phyloP scores from a whole-genome alignment of 345 rosid species.

The Salix viminalis region DNA sequence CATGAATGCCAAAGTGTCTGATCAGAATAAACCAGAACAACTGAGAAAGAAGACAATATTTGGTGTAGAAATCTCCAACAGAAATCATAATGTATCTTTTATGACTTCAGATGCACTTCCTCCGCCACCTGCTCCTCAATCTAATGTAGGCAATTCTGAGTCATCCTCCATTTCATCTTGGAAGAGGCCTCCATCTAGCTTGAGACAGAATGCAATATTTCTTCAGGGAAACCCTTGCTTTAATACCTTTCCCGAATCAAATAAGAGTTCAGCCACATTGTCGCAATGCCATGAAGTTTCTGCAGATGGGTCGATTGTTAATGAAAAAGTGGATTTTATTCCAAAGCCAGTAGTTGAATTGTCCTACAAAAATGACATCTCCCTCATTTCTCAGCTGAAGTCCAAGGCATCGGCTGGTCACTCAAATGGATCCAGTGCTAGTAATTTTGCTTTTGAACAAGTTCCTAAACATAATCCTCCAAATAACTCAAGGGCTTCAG shows the following conservation, averaged over 20 bases:
- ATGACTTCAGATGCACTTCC: constrained; percentile 13
- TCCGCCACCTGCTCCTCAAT: constrained; percentile 13
- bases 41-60: constrained; percentile 24
- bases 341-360: constrained; percentile 25
- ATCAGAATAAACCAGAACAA: constrained; percentile 14
- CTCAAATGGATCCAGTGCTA: constrained; percentile 16
- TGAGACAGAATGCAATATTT: constrained; percentile 14
- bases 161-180: constrained; percentile 22
- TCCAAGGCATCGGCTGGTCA: constrained; percentile 27
- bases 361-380: constrained; percentile 27
- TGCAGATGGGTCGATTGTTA: constrained; percentile 14
- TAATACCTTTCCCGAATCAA: constrained; percentile 13
- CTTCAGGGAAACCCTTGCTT: constrained; percentile 19
- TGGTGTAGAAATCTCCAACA: constrained; percentile 36
- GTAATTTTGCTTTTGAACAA: constrained; percentile 24
- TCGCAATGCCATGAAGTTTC: constrained; percentile 16
- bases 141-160: constrained; percentile 19
- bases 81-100: constrained; percentile 13
- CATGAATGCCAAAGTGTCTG: constrained; percentile 10
- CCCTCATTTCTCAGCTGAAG: constrained; percentile 32
- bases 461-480: constrained; percentile 8
- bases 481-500: constrained; percentile 7
- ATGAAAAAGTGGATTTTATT: constrained; percentile 29
- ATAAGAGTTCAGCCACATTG: constrained; percentile 17
- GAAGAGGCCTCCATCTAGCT: constrained; percentile 19